These are phyloP conservation scores for Petunia hybrid DNA, from an alignment of 305 asterid genomes.

Conservation along the genomic window DNA sequence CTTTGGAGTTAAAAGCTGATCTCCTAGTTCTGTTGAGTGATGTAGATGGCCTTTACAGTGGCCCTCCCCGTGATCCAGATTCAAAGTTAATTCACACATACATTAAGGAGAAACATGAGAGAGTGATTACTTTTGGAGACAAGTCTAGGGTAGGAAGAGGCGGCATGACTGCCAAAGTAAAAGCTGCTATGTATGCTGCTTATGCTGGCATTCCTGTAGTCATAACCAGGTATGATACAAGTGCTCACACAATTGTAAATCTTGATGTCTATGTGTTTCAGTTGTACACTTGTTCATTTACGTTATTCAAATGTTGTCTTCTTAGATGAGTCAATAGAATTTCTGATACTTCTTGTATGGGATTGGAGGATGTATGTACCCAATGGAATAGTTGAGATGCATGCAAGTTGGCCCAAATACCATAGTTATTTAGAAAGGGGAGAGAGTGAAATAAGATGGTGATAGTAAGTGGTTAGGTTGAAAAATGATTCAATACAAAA, in stretches of 20 bases:
- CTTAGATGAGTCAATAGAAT: neutral
- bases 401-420: slow-evolving; percentile 19
- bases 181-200: slow-evolving; percentile 96
- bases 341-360: slow-evolving; percentile 11
- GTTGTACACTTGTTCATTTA: slow-evolving; percentile 8
- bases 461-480: slow-evolving; percentile 21
- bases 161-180: slow-evolving; percentile 99
- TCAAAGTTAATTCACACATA: slow-evolving; percentile 91
- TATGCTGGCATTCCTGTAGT: slow-evolving; percentile 94
- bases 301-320: neutral
- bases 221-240: slow-evolving; percentile 75
- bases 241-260: neutral
- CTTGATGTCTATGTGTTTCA: neutral
- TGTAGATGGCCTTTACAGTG: slow-evolving; percentile 96
- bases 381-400: neutral
- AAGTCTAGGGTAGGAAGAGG: slow-evolving; percentile 99
- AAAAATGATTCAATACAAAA: neutral
- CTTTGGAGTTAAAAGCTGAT: slow-evolving; percentile 95
- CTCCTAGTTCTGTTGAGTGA: slow-evolving; percentile 96
- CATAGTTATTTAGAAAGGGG: neutral
- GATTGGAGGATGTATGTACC: neutral
- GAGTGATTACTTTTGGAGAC: slow-evolving; percentile 87
- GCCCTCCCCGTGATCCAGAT: slow-evolving; percentile 91
- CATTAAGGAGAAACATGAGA: slow-evolving; percentile 80
- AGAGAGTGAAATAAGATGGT: slow-evolving; percentile 3